Evolutionary conservation across 495 filamentous ascomycete genomes (phyloP).

Genomic region (Hyaloscypha bicolor): DNA sequence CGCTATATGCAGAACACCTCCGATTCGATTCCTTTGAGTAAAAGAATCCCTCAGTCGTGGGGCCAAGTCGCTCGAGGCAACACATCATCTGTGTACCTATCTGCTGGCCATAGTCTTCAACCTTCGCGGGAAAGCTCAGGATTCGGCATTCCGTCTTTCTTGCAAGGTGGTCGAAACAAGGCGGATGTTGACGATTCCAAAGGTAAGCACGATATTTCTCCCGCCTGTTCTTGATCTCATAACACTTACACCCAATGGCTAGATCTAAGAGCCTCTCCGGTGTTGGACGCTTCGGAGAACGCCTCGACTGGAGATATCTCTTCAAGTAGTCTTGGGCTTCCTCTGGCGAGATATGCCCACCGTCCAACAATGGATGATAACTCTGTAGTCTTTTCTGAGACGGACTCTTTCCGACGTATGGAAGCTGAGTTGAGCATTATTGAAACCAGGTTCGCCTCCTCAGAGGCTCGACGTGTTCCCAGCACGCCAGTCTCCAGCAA

Average conservation of each 20-base stretch:
- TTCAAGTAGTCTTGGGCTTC: slow-evolving; percentile 4
- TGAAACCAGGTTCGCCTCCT: slow-evolving; percentile 18
- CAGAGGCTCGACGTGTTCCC: slow-evolving; percentile 12
- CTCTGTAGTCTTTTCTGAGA: slow-evolving; percentile 27
- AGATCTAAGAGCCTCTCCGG: background rate
- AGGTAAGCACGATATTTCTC: slow-evolving; percentile 3
- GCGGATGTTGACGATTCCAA: background rate
- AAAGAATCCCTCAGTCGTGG: slow-evolving; percentile 24
- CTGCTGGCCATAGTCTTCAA: slow-evolving; percentile 19
- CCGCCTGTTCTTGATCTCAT: background rate
- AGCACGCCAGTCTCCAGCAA: slow-evolving; percentile 32
- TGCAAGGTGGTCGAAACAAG: slow-evolving; percentile 8
- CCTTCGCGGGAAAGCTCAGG: slow-evolving; percentile 19
- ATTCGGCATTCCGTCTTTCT: slow-evolving; percentile 14
- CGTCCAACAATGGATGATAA: slow-evolving; percentile 13
- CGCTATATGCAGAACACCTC: slow-evolving; percentile 22
- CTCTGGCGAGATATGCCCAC: slow-evolving; percentile 4
- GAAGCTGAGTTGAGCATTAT: slow-evolving; percentile 28
- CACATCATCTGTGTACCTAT: slow-evolving; percentile 23
- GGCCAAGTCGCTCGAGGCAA: slow-evolving; percentile 11
- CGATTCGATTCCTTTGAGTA: slow-evolving; percentile 21
- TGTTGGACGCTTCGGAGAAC: background rate
- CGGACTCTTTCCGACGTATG: slow-evolving; percentile 22
- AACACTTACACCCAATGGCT: background rate
- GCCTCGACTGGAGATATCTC: background rate